These are phyloP conservation scores for Botrytis elliptica DNA, from an alignment of 2,329 filamentous ascomycete species.

Conservation along the genomic window DNA sequence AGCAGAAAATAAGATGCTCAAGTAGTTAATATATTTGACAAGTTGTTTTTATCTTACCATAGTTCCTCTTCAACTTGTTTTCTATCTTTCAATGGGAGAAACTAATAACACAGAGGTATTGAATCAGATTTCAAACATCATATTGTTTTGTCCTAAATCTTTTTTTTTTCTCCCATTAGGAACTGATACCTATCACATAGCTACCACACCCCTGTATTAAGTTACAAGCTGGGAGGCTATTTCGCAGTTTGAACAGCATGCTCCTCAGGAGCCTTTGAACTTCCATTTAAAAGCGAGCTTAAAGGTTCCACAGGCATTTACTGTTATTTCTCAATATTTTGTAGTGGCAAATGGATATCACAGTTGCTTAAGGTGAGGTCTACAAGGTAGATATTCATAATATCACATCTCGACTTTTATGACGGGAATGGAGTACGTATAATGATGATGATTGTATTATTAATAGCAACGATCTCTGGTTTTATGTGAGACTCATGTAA, in stretches of 20 bases:
- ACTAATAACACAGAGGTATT: neutral
- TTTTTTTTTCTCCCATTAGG: neutral
- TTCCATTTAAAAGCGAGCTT: neutral
- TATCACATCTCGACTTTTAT: too few relatives aligned
- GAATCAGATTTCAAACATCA: accelerated
- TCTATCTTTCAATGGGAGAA: neutral
- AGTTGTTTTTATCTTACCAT: neutral
- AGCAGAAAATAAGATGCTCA: neutral
- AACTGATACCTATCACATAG: neutral
- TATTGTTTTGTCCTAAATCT: neutral
- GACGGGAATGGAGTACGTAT: too few relatives aligned
- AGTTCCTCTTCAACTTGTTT: accelerated
- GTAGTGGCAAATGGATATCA: neutral
- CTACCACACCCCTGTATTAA: neutral
- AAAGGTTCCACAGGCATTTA: neutral
- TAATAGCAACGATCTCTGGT: neutral
- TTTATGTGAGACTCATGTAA: neutral
- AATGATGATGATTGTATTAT: neutral
- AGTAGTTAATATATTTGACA: neutral
- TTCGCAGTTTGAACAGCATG: neutral
- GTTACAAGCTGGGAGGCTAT: neutral
- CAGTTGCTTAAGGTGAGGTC: neutral
- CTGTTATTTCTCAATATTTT: neutral
- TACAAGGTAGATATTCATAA: too few relatives aligned
- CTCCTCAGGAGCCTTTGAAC: neutral